Conservation (phyloP, 1,284 basidiomycete species). For the Cystobasidium pallidum region DNA sequence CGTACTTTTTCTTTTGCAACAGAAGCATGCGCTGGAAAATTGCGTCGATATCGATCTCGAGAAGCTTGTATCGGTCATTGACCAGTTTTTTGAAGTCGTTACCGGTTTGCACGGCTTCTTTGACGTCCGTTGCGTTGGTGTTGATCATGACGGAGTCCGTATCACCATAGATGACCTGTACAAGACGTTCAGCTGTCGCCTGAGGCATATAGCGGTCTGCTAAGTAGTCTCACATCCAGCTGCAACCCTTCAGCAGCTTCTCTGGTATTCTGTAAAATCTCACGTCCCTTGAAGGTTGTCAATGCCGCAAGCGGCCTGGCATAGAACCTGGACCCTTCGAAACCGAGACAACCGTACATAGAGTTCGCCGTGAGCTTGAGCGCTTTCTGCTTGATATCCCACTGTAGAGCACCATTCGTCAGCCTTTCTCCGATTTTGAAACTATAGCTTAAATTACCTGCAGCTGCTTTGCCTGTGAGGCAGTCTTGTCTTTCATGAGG, state of each 20-base stretch:
- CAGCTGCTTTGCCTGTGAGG: slow-evolving; percentile 73
- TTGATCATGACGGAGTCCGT: slow-evolving; percentile 99
- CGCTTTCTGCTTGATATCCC: slow-evolving; percentile 95
- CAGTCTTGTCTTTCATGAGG: slow-evolving; percentile 88
- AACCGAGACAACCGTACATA: slow-evolving; percentile 99
- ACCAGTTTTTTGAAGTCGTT: slow-evolving; percentile 91
- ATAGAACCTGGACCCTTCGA: slow-evolving; percentile 95
- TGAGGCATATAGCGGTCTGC: background rate
- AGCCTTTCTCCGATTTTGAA: background rate
- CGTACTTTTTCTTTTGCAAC: slow-evolving; percentile 99
- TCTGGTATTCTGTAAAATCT: slow-evolving; percentile 90
- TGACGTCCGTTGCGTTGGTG: slow-evolving; percentile 85
- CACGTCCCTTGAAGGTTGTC: slow-evolving; percentile 96
- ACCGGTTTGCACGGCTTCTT: slow-evolving; percentile 88
- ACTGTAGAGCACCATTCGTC: slow-evolving; percentile 60
- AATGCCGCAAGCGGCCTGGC: slow-evolving; percentile 94
- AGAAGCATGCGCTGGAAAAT: slow-evolving; percentile 91
- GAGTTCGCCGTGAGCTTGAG: slow-evolving; percentile 98
- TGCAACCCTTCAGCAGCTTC: slow-evolving; percentile 88
- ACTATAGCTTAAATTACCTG: slow-evolving; percentile 65
- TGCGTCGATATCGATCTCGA: slow-evolving; percentile 96
- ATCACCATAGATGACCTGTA: slow-evolving; percentile 94
- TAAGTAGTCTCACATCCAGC: slow-evolving; percentile 69
- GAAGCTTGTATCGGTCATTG: slow-evolving; percentile 90
- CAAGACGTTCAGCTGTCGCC: too few species aligned